A percentile compares a stretch with the other conserved stretches of the same genome.
phyloP scores from a whole-genome alignment of 495 filamentous ascomycete genomes.

The Articulospora tetracladia region DNA sequence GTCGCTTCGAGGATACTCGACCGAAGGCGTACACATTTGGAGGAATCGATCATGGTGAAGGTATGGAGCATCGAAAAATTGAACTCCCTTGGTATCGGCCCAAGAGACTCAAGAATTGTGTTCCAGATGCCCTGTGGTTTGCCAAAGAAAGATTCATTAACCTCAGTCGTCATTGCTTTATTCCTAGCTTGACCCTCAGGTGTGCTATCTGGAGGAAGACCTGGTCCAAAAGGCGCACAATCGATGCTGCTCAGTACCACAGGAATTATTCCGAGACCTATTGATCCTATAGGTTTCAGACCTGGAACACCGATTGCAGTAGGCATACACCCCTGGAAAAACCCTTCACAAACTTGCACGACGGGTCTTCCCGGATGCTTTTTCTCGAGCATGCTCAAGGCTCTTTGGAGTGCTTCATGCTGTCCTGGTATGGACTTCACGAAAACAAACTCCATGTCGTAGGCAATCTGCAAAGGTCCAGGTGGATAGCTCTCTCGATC shows the following conservation, averaged over 20 bases:
- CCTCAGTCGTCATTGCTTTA: background rate
- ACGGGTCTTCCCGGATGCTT: slow-evolving; percentile 16
- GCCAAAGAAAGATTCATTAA: background rate
- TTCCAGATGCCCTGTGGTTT: background rate
- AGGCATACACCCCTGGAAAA: slow-evolving; percentile 21
- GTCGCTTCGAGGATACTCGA: slow-evolving; percentile 34
- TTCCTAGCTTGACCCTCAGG: slow-evolving; percentile 1
- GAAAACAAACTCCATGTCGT: slow-evolving; percentile 20
- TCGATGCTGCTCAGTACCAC: slow-evolving; percentile 22
- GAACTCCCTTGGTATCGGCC: background rate
- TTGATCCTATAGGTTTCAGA: slow-evolving; percentile 9
- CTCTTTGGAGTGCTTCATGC: slow-evolving; percentile 13
- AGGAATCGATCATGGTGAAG: slow-evolving; percentile 22
- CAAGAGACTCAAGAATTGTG: background rate
- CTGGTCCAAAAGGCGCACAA: slow-evolving; percentile 21
- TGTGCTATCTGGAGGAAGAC: slow-evolving; percentile 9
- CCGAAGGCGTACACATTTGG: slow-evolving; percentile 33
- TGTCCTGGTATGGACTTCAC: slow-evolving; percentile 17
- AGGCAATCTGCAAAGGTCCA: slow-evolving; percentile 17
- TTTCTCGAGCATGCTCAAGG: slow-evolving; percentile 10
- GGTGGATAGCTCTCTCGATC: slow-evolving; percentile 13
- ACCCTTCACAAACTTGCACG: slow-evolving; percentile 23
- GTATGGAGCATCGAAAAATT: slow-evolving; percentile 28
- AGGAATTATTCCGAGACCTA: slow-evolving; percentile 26
- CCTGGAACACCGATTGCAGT: slow-evolving; percentile 17